Evolutionary conservation across 2,329 filamentous ascomycete species (phyloP).

Genomic region (Cladobotryum protrusum): DNA sequence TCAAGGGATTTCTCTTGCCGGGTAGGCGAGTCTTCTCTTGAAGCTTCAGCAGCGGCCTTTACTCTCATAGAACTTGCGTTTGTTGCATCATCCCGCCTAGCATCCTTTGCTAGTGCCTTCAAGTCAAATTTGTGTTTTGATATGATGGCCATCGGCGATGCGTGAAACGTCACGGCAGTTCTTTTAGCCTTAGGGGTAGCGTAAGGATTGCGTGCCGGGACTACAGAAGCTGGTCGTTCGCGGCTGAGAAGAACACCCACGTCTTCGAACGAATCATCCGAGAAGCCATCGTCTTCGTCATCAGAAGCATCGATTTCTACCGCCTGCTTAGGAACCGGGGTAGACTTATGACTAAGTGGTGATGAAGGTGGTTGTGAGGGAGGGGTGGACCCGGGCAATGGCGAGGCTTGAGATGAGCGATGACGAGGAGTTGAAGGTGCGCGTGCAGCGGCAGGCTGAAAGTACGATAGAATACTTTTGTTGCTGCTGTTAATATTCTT

Average conservation of each 20-base stretch:
- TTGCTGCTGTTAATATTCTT: slow-evolving; percentile 26
- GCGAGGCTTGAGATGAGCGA: slow-evolving; percentile 12
- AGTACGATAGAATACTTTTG: slow-evolving; percentile 33
- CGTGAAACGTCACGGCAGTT: slow-evolving; percentile 32
- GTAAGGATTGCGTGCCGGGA: slow-evolving; percentile 18
- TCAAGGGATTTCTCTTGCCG: slow-evolving; percentile 7
- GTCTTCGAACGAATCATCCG: slow-evolving; percentile 53
- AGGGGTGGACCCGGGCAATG: slow-evolving; percentile 17
- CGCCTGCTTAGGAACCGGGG: slow-evolving; percentile 14
- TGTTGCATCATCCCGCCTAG: slow-evolving; percentile 51
- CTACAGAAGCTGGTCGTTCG: slow-evolving; percentile 17
- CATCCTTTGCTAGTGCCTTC: slow-evolving; percentile 54
- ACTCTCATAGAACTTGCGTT: slow-evolving; percentile 48
- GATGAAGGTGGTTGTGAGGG: slow-evolving; percentile 19
- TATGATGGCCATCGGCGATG: slow-evolving; percentile 45
- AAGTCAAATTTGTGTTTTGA: slow-evolving; percentile 59
- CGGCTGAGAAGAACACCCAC: slow-evolving; percentile 32
- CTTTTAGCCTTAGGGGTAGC: slow-evolving; percentile 45
- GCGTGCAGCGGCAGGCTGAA: slow-evolving; percentile 22
- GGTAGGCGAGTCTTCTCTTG: slow-evolving; percentile 8
- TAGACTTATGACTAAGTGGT: slow-evolving; percentile 19
- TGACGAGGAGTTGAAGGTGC: slow-evolving; percentile 10
- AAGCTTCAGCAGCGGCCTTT: slow-evolving; percentile 27
- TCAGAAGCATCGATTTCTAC: slow-evolving; percentile 62
- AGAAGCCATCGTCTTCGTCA: slow-evolving; percentile 54